Evolutionary conservation across 2,329 filamentous ascomycete species (phyloP).

Genomic region (Venturia effusa): DNA sequence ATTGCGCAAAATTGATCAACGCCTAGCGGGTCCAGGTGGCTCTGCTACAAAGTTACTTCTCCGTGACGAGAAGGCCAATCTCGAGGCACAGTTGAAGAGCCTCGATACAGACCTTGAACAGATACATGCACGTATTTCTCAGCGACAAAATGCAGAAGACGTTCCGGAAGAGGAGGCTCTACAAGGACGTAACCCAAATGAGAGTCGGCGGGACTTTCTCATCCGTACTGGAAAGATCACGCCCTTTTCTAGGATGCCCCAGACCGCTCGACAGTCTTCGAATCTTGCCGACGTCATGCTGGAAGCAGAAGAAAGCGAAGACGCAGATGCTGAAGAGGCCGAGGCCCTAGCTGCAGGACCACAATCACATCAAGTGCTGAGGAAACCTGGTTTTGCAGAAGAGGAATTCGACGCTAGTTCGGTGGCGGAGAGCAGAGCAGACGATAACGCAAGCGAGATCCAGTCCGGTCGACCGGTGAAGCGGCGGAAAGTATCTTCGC

Average conservation of each 20-base stretch:
- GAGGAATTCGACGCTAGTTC: slow-evolving; percentile 10
- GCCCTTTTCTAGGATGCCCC: slow-evolving; percentile 72
- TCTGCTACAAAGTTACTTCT: slow-evolving; percentile 47
- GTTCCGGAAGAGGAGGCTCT: slow-evolving; percentile 14
- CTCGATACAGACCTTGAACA: slow-evolving; percentile 65
- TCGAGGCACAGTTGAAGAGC: slow-evolving; percentile 53
- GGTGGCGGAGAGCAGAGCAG: slow-evolving; percentile 10
- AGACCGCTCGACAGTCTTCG: slow-evolving; percentile 52
- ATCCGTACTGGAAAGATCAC: slow-evolving; percentile 97
- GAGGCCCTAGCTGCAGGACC: slow-evolving; percentile 13
- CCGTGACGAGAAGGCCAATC: slow-evolving; percentile 53
- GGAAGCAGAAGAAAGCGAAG: slow-evolving; percentile 64
- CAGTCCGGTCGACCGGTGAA: slow-evolving; percentile 30
- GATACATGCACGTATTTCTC: slow-evolving; percentile 70
- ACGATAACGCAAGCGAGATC: slow-evolving; percentile 20
- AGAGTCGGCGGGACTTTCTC: slow-evolving; percentile 78
- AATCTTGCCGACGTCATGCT: slow-evolving; percentile 67
- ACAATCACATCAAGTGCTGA: slow-evolving; percentile 36
- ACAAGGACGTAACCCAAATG: slow-evolving; percentile 55
- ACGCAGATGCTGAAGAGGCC: slow-evolving; percentile 22
- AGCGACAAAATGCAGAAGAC: slow-evolving; percentile 51
- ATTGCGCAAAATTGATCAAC: slow-evolving; percentile 29
- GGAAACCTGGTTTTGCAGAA: slow-evolving; percentile 36
- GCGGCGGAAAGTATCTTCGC: slow-evolving; percentile 24
- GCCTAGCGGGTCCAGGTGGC: slow-evolving; percentile 43